These are phyloP conservation scores for Bipolaris gigantea DNA, from an alignment of 2,329 filamentous ascomycete genomes.

Conservation along the genomic window DNA sequence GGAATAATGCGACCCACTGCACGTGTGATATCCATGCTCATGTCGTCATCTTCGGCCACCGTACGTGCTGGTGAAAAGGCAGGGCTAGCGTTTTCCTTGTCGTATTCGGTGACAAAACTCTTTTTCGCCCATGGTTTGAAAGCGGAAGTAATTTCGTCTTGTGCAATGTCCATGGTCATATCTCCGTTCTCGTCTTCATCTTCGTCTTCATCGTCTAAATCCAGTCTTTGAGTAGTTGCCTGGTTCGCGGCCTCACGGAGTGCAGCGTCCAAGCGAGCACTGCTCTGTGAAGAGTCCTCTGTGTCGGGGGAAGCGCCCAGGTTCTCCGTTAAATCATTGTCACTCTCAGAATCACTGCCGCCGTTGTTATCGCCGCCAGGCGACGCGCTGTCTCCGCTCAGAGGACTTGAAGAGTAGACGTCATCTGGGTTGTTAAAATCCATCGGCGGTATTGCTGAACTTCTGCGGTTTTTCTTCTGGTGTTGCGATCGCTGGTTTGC, in stretches of 20 bases:
- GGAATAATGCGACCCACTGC: conserved; percentile 78
- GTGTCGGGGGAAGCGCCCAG: conserved; percentile 57
- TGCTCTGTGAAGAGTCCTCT: conserved; percentile 64
- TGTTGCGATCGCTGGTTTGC: conserved; percentile 67
- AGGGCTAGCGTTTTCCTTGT: conserved; percentile 54
- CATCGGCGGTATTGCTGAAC: conserved; percentile 66
- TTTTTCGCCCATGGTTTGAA: conserved; percentile 74
- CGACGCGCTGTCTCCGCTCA: conserved; percentile 61
- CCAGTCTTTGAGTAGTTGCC: conserved; percentile 72
- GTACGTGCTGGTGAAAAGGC: conserved; percentile 53
- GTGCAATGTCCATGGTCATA: conserved; percentile 57
- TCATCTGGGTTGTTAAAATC: conserved; percentile 66
- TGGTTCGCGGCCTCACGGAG: conserved; percentile 72
- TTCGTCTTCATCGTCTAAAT: conserved; percentile 52
- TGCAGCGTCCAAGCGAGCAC: conserved; percentile 73
- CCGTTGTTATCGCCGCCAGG: conserved; percentile 50
- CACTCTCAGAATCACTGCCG: conserved; percentile 60
- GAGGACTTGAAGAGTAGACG: conserved; percentile 75
- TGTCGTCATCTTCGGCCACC: conserved; percentile 59
- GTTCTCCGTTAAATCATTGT: conserved; percentile 73
- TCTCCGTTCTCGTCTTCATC: conserved; percentile 52
- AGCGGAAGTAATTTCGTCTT: conserved; percentile 72
- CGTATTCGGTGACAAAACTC: conserved; percentile 42
- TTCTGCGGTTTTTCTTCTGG: conserved; percentile 62
- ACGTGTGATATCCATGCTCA: conserved; percentile 93